Conservation (phyloP, 2,329 filamentous ascomycete species). For the Pseudogymnoascus sp. region DNA sequence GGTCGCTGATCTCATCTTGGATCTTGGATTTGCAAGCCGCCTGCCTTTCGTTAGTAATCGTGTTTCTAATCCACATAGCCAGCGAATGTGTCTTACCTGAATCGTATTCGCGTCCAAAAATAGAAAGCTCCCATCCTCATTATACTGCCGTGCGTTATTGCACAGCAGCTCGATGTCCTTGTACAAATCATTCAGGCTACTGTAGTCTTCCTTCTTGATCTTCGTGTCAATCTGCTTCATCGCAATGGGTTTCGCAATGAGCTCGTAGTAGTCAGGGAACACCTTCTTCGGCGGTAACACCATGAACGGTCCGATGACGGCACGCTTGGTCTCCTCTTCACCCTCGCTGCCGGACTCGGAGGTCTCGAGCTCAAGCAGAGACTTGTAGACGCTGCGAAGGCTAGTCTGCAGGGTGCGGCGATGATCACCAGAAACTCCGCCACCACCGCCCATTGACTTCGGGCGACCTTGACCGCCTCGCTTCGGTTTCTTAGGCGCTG, state of each 20-base stretch:
- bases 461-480: conserved; percentile 66
- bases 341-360: conserved; percentile 51
- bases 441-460: conserved; percentile 40
- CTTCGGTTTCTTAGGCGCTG: conserved; percentile 70
- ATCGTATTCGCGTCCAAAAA: conserved; percentile 90
- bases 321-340: conserved; percentile 48
- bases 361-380: conserved; percentile 67
- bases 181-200: conserved; percentile 68
- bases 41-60: conserved; percentile 36
- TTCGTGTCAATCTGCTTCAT: conserved; percentile 93
- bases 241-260: conserved; percentile 87
- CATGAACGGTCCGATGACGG: conserved; percentile 90
- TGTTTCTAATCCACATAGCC: neutral
- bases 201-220: conserved; percentile 95
- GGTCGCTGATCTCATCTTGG: conserved; percentile 44
- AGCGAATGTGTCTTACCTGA: conserved; percentile 54
- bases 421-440: conserved; percentile 52
- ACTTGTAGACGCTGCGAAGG: conserved; percentile 68
- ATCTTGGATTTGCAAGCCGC: conserved; percentile 49
- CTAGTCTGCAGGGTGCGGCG: conserved; percentile 73
- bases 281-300: conserved; percentile 81
- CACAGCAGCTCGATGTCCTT: conserved; percentile 79
- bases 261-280: conserved; percentile 90
- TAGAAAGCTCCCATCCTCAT: conserved; percentile 87
- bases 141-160: conserved; percentile 88